Evolutionary conservation across 768 basidiomycete species (phyloP).

Genomic region (Rhodosporidiobolus odoratus): DNA sequence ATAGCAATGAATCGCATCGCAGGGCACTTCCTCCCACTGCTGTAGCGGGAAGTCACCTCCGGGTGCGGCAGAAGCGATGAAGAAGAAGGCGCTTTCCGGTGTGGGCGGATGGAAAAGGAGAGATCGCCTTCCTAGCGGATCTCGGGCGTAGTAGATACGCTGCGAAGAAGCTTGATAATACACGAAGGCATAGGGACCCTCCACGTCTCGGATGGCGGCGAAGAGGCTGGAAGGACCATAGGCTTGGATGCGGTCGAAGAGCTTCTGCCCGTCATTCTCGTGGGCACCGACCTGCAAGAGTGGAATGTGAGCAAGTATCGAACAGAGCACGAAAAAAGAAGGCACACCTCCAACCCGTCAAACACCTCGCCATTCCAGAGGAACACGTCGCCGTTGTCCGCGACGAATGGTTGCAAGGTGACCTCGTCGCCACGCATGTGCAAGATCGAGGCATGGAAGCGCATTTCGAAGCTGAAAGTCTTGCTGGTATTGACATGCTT

Average conservation of each 20-base stretch:
- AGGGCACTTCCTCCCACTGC: constrained; percentile 48
- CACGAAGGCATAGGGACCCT: constrained; percentile 84
- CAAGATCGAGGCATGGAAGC: constrained; percentile 69
- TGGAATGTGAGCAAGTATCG: not conserved
- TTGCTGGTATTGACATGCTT: not conserved
- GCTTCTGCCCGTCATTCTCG: constrained; percentile 69
- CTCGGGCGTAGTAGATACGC: constrained; percentile 66
- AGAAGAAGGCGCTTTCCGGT: constrained; percentile 52
- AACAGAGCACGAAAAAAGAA: not conserved
- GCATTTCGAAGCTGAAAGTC: constrained; percentile 1
- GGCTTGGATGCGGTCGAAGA: constrained; percentile 48
- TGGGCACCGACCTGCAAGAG: constrained; percentile 53
- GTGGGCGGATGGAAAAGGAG: constrained; percentile 65
- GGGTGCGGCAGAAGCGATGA: constrained; percentile 63
- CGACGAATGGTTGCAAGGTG: constrained; percentile 64
- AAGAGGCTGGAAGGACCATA: constrained; percentile 51
- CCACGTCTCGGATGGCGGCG: constrained; percentile 57
- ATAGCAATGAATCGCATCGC: constrained; percentile 17
- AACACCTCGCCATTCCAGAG: constrained; percentile 54
- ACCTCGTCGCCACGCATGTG: constrained; percentile 59
- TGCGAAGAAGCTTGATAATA: constrained; percentile 56
- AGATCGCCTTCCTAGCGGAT: constrained; percentile 82
- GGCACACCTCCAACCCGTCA: constrained; percentile 64
- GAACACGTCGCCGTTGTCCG: constrained; percentile 66
- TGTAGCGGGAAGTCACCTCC: constrained; percentile 57